These are phyloP conservation scores for Rosa chinensis DNA, from an alignment of 306 rosid genomes.

Conservation along the genomic window DNA sequence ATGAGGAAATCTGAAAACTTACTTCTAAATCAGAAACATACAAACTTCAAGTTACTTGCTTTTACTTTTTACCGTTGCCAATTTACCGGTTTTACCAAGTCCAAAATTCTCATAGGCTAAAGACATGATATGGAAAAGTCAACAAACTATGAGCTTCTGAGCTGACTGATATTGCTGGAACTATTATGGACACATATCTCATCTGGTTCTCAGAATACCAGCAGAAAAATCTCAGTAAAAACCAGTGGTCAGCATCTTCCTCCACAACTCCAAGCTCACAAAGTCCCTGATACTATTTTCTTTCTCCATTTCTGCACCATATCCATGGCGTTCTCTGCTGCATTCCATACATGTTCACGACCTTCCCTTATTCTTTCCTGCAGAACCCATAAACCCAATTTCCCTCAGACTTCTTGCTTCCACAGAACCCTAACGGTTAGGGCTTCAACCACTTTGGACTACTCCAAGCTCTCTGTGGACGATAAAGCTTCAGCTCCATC, in stretches of 20 bases:
- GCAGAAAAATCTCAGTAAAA: conserved; percentile 28
- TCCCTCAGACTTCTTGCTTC: conserved; percentile 30
- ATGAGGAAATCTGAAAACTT: neutral
- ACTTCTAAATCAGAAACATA: neutral
- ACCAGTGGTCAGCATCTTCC: conserved; percentile 29
- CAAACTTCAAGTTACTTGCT: neutral
- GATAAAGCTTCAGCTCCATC: conserved; percentile 49
- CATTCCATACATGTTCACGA: conserved; percentile 50
- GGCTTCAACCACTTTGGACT: conserved; percentile 76
- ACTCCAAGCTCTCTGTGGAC: conserved; percentile 58
- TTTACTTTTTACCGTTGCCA: neutral
- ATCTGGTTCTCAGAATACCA: neutral
- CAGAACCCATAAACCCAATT: conserved; percentile 45
- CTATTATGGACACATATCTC: neutral
- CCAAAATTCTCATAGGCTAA: neutral
- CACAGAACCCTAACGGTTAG: conserved; percentile 45
- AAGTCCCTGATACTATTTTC: conserved; percentile 8
- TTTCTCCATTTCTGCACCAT: conserved; percentile 22
- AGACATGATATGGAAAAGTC: conserved; percentile 1
- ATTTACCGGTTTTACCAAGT: neutral
- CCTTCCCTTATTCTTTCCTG: conserved; percentile 34
- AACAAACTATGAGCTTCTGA: neutral
- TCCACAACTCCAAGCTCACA: conserved; percentile 5
- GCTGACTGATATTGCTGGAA: neutral
- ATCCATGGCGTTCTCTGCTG: conserved; percentile 68